Base-by-base conservation (phyloP, 2,329 filamentous ascomycete species). In the Penicillium sclerotiorum region DNA sequence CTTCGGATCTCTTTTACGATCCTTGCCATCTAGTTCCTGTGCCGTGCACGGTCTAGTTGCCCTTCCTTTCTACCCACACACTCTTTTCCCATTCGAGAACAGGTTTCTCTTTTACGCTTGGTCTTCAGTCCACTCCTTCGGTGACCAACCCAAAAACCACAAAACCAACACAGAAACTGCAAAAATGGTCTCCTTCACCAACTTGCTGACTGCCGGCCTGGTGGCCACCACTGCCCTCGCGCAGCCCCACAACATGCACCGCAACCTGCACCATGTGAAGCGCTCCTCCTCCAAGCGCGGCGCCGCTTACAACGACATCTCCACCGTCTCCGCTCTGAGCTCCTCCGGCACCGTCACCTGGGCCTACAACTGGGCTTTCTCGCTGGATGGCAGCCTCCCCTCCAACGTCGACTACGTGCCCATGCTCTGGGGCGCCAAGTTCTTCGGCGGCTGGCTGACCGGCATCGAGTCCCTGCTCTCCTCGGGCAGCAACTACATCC, bases 361-460 rank as follows among this genome's bases (percentile, higher is more conserved):
- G 75, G 71, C 71, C 21, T 77, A 77, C 64, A 73, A 77, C 64
- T 78, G 75, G 75, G 73, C 63, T 39, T 54, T 63, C 43, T 53
- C 54, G 21, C 35, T 64, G 17, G 56, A 56, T 23, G 69, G 72
- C 18, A 39, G 39, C 9, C 53, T 72, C 5, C 63, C 71, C 27
- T 50, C 52, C 3, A 64, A 65, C 15, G 59, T 73, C 41, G 73
- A 78, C 44, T 78, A 64, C 56, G 70, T 77, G 6, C 75, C 75
- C 25, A 74, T 75, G 70, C 69, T 77, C 48, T 77, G 73, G 73
- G 71, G 73, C 17, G 40, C 55, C 9, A 71, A 69, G 40, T 64
- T 68, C 55, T 68, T 74, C 54, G 53, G 50, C 25, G 60, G 54
- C 39, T 77, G 73, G 73, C 40, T 61, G 17, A 42, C 60, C 8